phyloP scores from a whole-genome alignment of 1,284 basidiomycete species.

The Heterobasidion occidentale region DNA sequence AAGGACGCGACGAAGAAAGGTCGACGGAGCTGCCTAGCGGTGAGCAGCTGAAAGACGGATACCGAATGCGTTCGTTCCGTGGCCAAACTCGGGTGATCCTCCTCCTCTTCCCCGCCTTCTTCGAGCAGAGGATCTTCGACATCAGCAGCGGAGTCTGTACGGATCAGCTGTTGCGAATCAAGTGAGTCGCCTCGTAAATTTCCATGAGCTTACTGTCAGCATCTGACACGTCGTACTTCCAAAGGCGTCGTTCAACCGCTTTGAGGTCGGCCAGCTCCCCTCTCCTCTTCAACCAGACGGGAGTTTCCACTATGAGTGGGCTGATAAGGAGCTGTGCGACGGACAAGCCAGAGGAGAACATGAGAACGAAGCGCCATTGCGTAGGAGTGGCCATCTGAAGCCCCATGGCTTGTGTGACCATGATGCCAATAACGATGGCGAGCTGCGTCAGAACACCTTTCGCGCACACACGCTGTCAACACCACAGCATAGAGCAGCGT shows the following conservation, averaged over 20 bases:
- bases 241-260: slow-evolving; percentile 38
- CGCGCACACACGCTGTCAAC: slow-evolving; percentile 1
- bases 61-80: slow-evolving; percentile 17
- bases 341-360: slow-evolving; percentile 56
- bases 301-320: slow-evolving; percentile 54
- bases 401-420: slow-evolving; percentile 67
- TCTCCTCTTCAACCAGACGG: slow-evolving; percentile 50
- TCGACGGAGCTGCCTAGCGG: slow-evolving; percentile 47
- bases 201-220: background rate
- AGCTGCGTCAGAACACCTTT: slow-evolving; percentile 86
- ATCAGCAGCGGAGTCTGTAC: slow-evolving; percentile 13
- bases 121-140: slow-evolving; percentile 38
- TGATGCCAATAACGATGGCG: slow-evolving; percentile 78
- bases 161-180: background rate
- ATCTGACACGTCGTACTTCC: slow-evolving; percentile 26
- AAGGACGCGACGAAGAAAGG: slow-evolving; percentile 68
- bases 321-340: slow-evolving; percentile 51
- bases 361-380: slow-evolving; percentile 70
- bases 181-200: background rate
- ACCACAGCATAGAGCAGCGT: slow-evolving; percentile 3
- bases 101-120: slow-evolving; percentile 16
- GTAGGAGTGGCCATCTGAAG: slow-evolving; percentile 54
- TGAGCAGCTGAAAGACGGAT: slow-evolving; percentile 46
- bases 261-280: slow-evolving; percentile 45
- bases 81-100: slow-evolving; percentile 5